Evolutionary conservation across 352 stramenopile genomes (phyloP).

Genomic region (Stephanocyclus meneghinianus): DNA sequence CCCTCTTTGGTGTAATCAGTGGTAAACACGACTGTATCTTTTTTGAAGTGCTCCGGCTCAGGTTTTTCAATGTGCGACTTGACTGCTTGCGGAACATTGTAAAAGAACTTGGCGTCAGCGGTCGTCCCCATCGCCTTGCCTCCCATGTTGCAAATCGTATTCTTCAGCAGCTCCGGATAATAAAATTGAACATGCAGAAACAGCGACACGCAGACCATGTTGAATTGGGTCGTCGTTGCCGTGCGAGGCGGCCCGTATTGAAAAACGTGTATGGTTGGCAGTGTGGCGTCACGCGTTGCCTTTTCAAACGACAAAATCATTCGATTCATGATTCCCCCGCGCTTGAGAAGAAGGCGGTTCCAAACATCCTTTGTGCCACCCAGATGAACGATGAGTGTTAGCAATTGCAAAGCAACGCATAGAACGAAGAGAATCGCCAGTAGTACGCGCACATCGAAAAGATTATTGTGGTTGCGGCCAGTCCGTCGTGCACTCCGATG

Average conservation of each 20-base stretch:
- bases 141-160: neutral
- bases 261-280: neutral
- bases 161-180: neutral
- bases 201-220: slow-evolving; percentile 7
- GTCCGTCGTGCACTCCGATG: too few species aligned
- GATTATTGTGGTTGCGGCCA: too few species aligned
- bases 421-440: too few species aligned
- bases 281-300: too few species aligned
- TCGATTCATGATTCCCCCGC: too few species aligned
- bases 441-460: too few species aligned
- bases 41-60: neutral
- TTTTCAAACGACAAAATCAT: too few species aligned
- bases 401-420: too few species aligned
- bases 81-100: neutral
- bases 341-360: too few species aligned
- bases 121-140: neutral
- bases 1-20: neutral
- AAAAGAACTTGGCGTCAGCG: neutral
- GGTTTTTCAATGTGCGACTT: neutral
- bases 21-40: neutral
- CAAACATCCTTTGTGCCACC: too few species aligned
- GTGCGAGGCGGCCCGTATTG: slow-evolving; percentile 1
- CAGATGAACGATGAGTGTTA: too few species aligned
- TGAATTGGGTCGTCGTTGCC: slow-evolving; percentile 8
- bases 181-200: slow-evolving; percentile 10